Conservation (phyloP, 139 green algal genomes). For the Marvania coccoides region DNA sequence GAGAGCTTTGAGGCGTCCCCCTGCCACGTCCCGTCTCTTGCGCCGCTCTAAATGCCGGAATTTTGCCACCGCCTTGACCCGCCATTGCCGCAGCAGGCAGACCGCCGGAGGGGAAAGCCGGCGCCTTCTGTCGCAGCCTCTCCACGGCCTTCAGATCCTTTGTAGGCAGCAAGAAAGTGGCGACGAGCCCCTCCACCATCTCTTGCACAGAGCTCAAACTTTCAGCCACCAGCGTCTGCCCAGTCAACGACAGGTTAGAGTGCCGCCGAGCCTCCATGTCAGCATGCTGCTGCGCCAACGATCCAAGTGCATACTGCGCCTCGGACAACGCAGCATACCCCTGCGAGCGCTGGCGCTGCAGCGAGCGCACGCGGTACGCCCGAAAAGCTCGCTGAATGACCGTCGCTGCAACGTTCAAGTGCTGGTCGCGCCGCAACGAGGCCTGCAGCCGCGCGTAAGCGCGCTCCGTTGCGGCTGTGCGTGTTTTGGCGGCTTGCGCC, state of each 20-base stretch:
- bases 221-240: constrained; percentile 37
- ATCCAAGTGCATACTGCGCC: constrained; percentile 9
- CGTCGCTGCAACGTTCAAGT: constrained; percentile 18
- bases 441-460: not conserved
- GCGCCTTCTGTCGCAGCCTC: no score
- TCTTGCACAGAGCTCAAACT: constrained; percentile 35
- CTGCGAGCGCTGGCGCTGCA: constrained; percentile 4
- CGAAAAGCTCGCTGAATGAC: constrained; percentile 34
- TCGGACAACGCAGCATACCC: constrained; percentile 5
- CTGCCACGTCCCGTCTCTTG: not conserved
- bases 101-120: no score
- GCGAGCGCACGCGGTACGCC: constrained; percentile 7
- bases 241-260: constrained; percentile 36
- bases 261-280: constrained; percentile 20
- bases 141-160: constrained; percentile 25
- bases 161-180: constrained; percentile 35
- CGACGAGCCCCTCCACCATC: constrained; percentile 30
- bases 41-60: not conserved
- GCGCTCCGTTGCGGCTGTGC: not conserved
- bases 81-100: no score
- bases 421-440: not conserved
- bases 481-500: not conserved
- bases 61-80: no score
- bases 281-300: constrained; percentile 25
- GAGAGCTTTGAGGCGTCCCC: not conserved